Percentiles rank a stretch among this genome's conserved stretches.
Evolutionary conservation across 768 basidiomycete genomes (phyloP).

Genomic region (Lentinula aciculospora): DNA sequence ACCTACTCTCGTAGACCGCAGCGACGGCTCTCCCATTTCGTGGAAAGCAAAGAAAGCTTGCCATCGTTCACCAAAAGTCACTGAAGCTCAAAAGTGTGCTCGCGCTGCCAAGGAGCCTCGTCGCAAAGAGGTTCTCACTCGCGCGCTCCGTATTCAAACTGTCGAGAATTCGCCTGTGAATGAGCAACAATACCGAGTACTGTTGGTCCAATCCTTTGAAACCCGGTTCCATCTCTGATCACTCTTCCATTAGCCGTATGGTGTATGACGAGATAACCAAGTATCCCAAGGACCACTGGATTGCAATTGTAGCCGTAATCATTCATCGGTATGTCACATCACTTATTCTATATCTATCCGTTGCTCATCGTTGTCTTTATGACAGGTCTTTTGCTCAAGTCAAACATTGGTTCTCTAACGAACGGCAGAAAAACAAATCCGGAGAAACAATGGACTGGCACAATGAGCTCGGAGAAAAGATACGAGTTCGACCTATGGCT

Average conservation of each 20-base stretch:
- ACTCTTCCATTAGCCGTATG: constrained; percentile 29
- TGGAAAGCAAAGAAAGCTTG: constrained; percentile 9
- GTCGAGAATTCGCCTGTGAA: constrained; percentile 47
- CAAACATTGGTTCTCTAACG: constrained; percentile 66
- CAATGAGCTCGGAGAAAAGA: constrained; percentile 28
- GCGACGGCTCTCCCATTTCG: neutral
- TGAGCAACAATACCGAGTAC: constrained; percentile 49
- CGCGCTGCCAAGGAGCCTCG: constrained; percentile 13
- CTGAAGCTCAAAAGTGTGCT: constrained; percentile 8
- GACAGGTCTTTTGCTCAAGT: constrained; percentile 53
- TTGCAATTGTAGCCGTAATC: constrained; percentile 50
- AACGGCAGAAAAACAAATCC: constrained; percentile 42
- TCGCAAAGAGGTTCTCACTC: constrained; percentile 12
- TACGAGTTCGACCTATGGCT: constrained; percentile 45
- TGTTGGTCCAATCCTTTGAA: constrained; percentile 16
- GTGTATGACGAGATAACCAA: constrained; percentile 62
- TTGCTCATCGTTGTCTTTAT: neutral
- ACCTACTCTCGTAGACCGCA: constrained; percentile 3
- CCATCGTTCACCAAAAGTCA: constrained; percentile 10
- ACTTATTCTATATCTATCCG: neutral
- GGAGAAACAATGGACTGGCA: constrained; percentile 28
- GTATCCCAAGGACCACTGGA: constrained; percentile 60
- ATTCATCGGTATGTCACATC: constrained; percentile 39
- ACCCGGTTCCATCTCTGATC: neutral
- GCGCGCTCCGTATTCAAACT: constrained; percentile 12